Percentiles rank a stretch among this genome's conserved stretches.
Evolutionary conservation across 441 rosid species (phyloP).

Genomic region (Mallotus japonicus): DNA sequence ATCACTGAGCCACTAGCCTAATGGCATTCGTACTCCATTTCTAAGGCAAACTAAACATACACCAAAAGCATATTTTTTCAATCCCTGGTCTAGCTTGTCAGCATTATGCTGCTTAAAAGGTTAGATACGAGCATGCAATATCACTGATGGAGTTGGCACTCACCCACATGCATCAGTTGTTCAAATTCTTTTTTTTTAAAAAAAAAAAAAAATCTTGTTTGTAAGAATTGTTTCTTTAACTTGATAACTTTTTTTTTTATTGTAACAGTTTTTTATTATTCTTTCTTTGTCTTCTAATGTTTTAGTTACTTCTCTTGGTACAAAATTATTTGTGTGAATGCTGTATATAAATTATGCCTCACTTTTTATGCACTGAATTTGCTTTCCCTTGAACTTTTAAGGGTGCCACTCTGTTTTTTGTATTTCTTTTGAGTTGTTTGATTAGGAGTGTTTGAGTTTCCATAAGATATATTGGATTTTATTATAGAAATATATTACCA

Average conservation of each 20-base stretch:
- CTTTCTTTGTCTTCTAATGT: background rate
- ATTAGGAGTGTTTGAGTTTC: background rate
- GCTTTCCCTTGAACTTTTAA: background rate
- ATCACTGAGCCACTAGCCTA: background rate
- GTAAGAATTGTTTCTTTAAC: no score
- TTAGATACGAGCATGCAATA: no score
- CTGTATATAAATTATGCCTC: constrained; percentile 2
- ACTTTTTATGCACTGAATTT: background rate
- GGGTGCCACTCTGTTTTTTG: background rate
- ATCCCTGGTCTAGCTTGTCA: background rate
- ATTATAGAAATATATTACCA: background rate
- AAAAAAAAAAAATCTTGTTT: no score
- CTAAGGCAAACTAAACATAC: background rate
- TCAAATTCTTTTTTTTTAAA: background rate
- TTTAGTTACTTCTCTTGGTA: background rate
- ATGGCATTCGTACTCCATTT: background rate
- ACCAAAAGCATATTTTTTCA: background rate
- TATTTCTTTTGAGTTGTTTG: background rate
- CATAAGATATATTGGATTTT: background rate
- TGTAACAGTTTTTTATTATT: no score
- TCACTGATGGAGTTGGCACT: background rate
- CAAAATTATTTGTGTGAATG: background rate
- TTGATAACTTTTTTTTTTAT: no score
- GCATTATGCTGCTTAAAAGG: no score
- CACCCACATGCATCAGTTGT: background rate